A percentile compares a stretch with the other conserved stretches of the same genome.
Evolutionary conservation across 768 basidiomycete species (phyloP).

Genomic region (Amanita brunnescens): DNA sequence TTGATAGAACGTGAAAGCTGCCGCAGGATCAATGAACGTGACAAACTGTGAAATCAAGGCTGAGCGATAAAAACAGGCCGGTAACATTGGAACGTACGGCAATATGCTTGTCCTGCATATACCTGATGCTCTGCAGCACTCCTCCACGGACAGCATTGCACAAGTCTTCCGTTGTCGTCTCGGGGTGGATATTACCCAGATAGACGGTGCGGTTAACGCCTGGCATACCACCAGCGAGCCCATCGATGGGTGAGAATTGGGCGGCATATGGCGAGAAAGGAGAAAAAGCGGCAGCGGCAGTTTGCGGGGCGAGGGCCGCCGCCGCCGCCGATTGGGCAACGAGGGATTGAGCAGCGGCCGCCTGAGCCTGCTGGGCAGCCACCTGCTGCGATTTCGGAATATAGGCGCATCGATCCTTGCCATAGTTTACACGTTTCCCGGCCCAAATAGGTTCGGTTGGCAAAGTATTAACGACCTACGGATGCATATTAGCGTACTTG

Average conservation of each 20-base stretch:
- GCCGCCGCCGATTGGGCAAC: slow-evolving; percentile 44
- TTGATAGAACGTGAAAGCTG: slow-evolving; percentile 91
- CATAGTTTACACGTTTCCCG: slow-evolving; percentile 95
- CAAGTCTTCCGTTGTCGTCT: slow-evolving; percentile 89
- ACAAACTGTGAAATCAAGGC: slow-evolving; percentile 56
- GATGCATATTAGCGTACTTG: slow-evolving; percentile 3
- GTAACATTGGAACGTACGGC: slow-evolving; percentile 48
- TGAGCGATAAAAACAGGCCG: neutral
- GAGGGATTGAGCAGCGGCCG: slow-evolving; percentile 70
- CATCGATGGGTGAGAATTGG: slow-evolving; percentile 40
- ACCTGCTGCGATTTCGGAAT: slow-evolving; percentile 94
- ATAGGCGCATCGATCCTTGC: slow-evolving; percentile 97
- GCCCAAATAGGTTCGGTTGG: slow-evolving; percentile 91
- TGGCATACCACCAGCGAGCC: slow-evolving; percentile 31
- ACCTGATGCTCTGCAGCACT: slow-evolving; percentile 88
- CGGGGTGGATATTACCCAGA: slow-evolving; percentile 93
- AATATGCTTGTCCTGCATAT: slow-evolving; percentile 96
- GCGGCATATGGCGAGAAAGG: slow-evolving; percentile 41
- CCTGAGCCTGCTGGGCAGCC: slow-evolving; percentile 79
- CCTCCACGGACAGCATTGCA: slow-evolving; percentile 98
- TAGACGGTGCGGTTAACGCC: slow-evolving; percentile 90
- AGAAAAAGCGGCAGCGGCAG: slow-evolving; percentile 26
- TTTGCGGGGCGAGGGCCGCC: slow-evolving; percentile 15
- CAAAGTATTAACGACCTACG: slow-evolving; percentile 85
- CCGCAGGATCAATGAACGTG: slow-evolving; percentile 90